Conservation (phyloP, 352 stramenopile genomes). For the Globisporangium echinulatum region DNA sequence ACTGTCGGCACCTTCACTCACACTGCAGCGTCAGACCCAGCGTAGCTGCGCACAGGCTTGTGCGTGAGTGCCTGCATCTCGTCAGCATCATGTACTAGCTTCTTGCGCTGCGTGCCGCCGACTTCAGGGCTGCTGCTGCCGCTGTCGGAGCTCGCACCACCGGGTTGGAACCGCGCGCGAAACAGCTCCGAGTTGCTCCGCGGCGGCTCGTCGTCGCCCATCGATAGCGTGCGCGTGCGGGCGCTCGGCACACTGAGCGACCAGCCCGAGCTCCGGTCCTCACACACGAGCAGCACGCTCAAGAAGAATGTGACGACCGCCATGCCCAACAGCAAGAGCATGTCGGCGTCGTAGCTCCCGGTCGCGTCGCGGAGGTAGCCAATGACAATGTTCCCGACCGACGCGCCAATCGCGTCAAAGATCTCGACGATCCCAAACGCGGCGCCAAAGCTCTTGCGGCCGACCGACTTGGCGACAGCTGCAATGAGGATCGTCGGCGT, state of each 20-base stretch:
- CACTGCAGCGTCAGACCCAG: constrained; percentile 6
- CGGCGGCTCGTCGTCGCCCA: constrained; percentile 56
- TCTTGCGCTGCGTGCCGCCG: neutral
- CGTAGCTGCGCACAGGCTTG: constrained; percentile 2
- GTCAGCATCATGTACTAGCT: neutral
- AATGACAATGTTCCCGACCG: constrained; percentile 79
- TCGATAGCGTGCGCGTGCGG: constrained; percentile 44
- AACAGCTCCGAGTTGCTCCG: constrained; percentile 31
- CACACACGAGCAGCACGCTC: constrained; percentile 52
- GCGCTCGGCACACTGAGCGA: constrained; percentile 49
- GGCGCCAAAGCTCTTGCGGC: constrained; percentile 65
- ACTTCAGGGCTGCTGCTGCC: constrained; percentile 1
- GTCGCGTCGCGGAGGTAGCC: constrained; percentile 80
- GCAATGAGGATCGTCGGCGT: constrained; percentile 87
- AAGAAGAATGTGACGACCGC: constrained; percentile 60
- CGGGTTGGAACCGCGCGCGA: constrained; percentile 24
- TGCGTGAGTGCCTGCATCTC: constrained; percentile 5
- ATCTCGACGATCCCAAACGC: constrained; percentile 88
- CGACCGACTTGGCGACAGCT: constrained; percentile 74
- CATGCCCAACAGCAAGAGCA: constrained; percentile 79
- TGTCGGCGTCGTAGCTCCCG: constrained; percentile 74
- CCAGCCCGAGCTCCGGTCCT: constrained; percentile 53
- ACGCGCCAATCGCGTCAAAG: constrained; percentile 72
- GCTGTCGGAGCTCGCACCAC: constrained; percentile 13
- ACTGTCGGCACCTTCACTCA: neutral